phyloP scores from a whole-genome alignment of 192 early-diverging fungal genomes.

The Entomortierella beljakovae region DNA sequence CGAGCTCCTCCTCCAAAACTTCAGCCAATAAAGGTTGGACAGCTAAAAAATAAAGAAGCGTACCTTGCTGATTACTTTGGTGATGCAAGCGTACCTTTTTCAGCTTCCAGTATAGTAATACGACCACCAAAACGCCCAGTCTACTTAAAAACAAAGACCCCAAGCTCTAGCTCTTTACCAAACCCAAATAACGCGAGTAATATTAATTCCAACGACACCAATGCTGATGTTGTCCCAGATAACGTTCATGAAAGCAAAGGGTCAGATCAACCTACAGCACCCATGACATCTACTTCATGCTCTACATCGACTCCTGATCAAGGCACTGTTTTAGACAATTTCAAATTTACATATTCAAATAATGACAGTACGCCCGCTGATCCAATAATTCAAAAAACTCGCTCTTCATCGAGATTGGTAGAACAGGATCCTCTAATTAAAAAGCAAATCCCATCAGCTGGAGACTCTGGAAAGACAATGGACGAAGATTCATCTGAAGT shows the following conservation, averaged over 20 bases:
- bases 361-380: not conserved
- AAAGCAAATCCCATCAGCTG: not conserved
- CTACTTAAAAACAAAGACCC: slow-evolving; percentile 6
- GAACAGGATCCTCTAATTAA: slow-evolving; percentile 7
- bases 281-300: not conserved
- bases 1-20: slow-evolving; percentile 38
- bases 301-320: not conserved
- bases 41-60: slow-evolving; percentile 22
- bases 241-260: not conserved
- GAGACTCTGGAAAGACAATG: slow-evolving; percentile 2
- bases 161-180: not conserved
- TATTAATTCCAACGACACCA: slow-evolving; percentile 11
- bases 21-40: slow-evolving; percentile 20
- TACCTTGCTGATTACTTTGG: slow-evolving; percentile 48
- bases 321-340: not conserved
- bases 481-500: not conserved
- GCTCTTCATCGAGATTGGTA: slow-evolving; percentile 8
- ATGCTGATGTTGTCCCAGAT: not conserved
- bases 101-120: not conserved
- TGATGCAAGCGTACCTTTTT: slow-evolving; percentile 12
- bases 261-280: not conserved
- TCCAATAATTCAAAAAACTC: not conserved
- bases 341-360: not conserved
- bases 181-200: not conserved
- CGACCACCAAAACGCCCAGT: slow-evolving; percentile 24